phyloP scores from a whole-genome alignment of 148 eudicot species.

The Nepenthes gracilis region DNA sequence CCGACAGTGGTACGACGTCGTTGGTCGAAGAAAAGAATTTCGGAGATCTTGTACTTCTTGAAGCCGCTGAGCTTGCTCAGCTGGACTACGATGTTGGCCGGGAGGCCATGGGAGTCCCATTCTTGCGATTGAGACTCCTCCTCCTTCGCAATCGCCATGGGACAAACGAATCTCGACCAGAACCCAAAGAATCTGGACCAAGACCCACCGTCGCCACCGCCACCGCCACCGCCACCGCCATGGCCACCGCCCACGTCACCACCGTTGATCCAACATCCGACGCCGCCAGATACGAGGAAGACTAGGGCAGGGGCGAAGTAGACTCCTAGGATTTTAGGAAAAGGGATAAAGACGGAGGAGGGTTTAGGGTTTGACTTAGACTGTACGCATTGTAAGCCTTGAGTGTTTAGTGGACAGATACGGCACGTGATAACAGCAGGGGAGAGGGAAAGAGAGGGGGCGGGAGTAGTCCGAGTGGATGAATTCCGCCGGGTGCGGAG shows the following conservation, averaged over 20 bases:
- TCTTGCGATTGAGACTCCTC: conserved; percentile 24
- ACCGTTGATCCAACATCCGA: background rate
- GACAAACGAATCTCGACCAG: conserved; percentile 40
- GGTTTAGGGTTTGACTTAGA: no score
- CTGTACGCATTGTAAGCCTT: no score
- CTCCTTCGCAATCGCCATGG: conserved; percentile 43
- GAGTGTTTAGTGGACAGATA: no score
- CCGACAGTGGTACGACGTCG: conserved; percentile 32
- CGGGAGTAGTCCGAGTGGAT: no score
- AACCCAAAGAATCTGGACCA: conserved; percentile 18
- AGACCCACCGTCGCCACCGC: conserved; percentile 29
- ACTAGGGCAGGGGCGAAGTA: conserved; percentile 20
- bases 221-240: conserved; percentile 26
- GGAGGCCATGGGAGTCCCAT: conserved; percentile 78
- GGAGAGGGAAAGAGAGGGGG: no score
- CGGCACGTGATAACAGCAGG: no score
- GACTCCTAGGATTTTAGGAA: no score
- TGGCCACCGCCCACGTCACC: conserved; percentile 20
- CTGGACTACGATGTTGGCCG: conserved; percentile 57
- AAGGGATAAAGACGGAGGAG: no score
- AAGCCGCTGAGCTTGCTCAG: conserved; percentile 66
- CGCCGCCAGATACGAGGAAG: conserved; percentile 15
- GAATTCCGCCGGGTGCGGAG: no score
- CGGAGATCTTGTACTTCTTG: conserved; percentile 70
- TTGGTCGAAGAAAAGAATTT: conserved; percentile 45